phyloP scores from a whole-genome alignment of 164 flowering plant genomes.

The Vitis rotundifolia region DNA sequence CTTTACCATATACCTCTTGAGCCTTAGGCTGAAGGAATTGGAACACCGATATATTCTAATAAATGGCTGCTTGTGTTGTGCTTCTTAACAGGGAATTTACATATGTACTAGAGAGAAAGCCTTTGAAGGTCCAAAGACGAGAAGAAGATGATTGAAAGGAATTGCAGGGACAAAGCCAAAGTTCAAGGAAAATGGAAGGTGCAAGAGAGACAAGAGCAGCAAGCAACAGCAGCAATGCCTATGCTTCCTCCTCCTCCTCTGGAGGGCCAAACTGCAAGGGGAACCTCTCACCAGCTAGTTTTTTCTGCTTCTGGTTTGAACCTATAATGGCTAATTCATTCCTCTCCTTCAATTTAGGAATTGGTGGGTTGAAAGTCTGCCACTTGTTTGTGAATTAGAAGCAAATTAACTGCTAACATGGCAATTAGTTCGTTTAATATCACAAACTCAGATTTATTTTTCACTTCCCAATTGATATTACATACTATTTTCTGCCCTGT shows the following conservation, averaged over 20 bases:
- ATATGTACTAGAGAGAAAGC: background rate
- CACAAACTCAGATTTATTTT: no score
- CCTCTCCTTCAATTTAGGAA: background rate
- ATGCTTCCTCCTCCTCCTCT: slow-evolving; percentile 3
- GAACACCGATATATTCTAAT: background rate
- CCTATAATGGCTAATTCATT: slow-evolving; percentile 1
- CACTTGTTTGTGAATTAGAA: background rate
- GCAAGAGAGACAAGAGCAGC: background rate
- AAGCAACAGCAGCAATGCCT: background rate
- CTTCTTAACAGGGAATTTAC: background rate
- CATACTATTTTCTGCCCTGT: no score
- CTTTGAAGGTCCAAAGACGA: background rate
- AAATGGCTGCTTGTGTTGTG: background rate
- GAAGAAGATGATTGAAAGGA: background rate
- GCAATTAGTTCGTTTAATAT: background rate
- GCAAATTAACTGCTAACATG: background rate
- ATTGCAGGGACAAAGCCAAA: background rate
- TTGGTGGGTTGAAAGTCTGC: slow-evolving; percentile 3
- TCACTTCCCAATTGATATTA: no score
- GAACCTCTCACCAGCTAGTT: background rate
- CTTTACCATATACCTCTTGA: no score
- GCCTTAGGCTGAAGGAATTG: background rate
- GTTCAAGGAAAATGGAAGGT: background rate
- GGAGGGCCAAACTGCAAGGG: background rate
- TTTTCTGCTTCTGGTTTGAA: background rate